Conservation (phyloP, 140 eudicot genomes). For the Erigeron philadelphicus region DNA sequence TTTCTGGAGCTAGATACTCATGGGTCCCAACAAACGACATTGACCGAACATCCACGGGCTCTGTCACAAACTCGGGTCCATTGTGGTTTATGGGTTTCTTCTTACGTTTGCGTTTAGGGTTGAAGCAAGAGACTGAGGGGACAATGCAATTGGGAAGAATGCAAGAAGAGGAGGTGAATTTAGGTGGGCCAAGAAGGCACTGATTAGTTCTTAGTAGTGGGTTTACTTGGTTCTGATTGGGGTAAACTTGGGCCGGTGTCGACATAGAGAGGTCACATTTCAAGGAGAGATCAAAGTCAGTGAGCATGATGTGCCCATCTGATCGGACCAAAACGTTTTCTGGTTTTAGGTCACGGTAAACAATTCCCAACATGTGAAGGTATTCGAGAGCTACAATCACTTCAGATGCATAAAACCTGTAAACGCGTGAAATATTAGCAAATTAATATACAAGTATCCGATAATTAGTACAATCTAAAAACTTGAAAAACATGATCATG, state of each 20-base stretch:
- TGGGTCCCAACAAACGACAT: constrained; percentile 99
- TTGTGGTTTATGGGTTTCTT: constrained; percentile 48
- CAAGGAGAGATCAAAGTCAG: constrained; percentile 83
- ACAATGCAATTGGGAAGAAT: constrained; percentile 83
- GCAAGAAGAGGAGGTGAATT: constrained; percentile 59
- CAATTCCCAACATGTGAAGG: constrained; percentile 88
- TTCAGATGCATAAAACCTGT: constrained; percentile 80
- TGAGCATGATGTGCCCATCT: constrained; percentile 89
- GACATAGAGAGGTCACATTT: constrained; percentile 64
- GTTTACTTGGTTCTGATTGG: constrained; percentile 31
- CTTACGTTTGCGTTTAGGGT: constrained; percentile 57
- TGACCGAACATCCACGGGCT: constrained; percentile 76
- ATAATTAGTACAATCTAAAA: neutral
- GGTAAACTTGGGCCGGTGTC: constrained; percentile 64
- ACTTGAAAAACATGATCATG: constrained; percentile 3
- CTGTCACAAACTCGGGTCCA: constrained; percentile 75
- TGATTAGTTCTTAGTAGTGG: constrained; percentile 19
- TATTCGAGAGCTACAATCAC: constrained; percentile 82
- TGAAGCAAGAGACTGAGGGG: constrained; percentile 77
- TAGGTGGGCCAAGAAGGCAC: constrained; percentile 38
- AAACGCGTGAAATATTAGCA: constrained; percentile 1
- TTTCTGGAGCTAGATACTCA: constrained; percentile 89
- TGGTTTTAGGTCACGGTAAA: constrained; percentile 90
- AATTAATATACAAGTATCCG: neutral
- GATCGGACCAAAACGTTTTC: constrained; percentile 79